A percentile compares a stretch with the other conserved stretches of the same genome.
phyloP scores from a whole-genome alignment of 768 basidiomycete species.

The Agaricus sinodeliciosus region DNA sequence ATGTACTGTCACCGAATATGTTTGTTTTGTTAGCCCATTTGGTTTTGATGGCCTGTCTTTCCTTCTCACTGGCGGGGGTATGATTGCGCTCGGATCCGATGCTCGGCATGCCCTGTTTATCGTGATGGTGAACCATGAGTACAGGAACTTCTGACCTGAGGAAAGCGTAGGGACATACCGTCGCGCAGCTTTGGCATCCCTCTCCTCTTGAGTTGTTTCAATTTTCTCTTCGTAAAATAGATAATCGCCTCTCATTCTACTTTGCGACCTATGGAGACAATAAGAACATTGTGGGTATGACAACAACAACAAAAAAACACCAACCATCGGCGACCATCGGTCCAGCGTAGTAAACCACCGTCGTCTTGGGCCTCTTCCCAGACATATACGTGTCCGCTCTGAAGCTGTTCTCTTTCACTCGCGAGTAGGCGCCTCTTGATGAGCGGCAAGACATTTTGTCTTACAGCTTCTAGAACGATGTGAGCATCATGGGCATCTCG shows the following conservation, averaged over 20 bases:
- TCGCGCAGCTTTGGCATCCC: slow-evolving; percentile 73
- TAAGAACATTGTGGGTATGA: neutral
- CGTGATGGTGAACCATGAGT: slow-evolving; percentile 3
- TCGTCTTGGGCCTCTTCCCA: slow-evolving; percentile 85
- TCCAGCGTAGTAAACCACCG: slow-evolving; percentile 66
- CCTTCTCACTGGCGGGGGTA: slow-evolving; percentile 57
- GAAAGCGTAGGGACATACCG: slow-evolving; percentile 35
- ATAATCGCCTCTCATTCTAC: slow-evolving; percentile 78
- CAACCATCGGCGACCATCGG: slow-evolving; percentile 75
- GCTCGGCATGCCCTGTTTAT: slow-evolving; percentile 46
- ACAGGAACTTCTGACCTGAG: slow-evolving; percentile 8
- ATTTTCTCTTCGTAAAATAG: slow-evolving; percentile 83
- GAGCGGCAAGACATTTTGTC: slow-evolving; percentile 61
- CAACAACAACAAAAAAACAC: neutral
- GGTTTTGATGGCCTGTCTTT: slow-evolving; percentile 76
- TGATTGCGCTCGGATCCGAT: slow-evolving; percentile 51
- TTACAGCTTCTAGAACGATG: slow-evolving; percentile 68
- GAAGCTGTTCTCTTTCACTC: slow-evolving; percentile 61
- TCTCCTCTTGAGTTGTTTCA: slow-evolving; percentile 73
- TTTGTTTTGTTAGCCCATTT: slow-evolving; percentile 81
- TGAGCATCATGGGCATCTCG: slow-evolving; percentile 79
- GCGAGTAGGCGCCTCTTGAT: slow-evolving; percentile 65
- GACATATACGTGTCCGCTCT: slow-evolving; percentile 74
- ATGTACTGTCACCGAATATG: slow-evolving; percentile 72
- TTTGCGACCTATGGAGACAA: slow-evolving; percentile 59